A percentile compares a stretch with the other conserved stretches of the same genome.
phyloP scores from a whole-genome alignment of 306 rosid genomes.

The Albizia julibrissin region DNA sequence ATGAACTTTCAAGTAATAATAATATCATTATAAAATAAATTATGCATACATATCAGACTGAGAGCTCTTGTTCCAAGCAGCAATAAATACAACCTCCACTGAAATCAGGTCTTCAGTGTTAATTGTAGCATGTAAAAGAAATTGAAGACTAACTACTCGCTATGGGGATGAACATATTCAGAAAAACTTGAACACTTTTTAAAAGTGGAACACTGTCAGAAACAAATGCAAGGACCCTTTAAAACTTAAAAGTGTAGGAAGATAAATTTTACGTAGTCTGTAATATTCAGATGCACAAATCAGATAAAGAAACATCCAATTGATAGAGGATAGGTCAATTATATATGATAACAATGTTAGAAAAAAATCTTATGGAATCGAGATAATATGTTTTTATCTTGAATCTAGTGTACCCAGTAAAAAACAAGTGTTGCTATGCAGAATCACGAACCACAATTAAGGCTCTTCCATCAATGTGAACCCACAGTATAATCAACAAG shows the following conservation, averaged over 20 bases:
- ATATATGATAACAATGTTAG: no score
- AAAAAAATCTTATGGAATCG: no score
- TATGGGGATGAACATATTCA: not conserved
- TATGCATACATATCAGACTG: slow-evolving; percentile 64
- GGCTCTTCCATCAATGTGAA: not conserved
- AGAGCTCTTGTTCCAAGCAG: slow-evolving; percentile 95
- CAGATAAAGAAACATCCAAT: no score
- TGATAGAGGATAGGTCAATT: no score
- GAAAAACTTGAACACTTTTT: not conserved
- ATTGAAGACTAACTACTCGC: not conserved
- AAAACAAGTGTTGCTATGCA: no score
- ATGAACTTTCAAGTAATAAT: not conserved
- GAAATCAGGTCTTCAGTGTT: slow-evolving; percentile 28
- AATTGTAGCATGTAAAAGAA: slow-evolving; percentile 20
- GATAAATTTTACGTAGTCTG: no score
- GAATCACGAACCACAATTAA: not conserved
- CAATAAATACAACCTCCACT: slow-evolving; percentile 88
- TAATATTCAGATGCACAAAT: no score
- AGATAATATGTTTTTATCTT: no score
- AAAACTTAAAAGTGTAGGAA: no score
- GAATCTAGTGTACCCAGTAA: no score
- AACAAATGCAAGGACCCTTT: not conserved
- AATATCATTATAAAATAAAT: not conserved
- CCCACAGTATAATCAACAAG: not conserved
- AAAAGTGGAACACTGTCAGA: not conserved